phyloP scores from a whole-genome alignment of 352 stramenopile species.

The Pythium phragmitis region DNA sequence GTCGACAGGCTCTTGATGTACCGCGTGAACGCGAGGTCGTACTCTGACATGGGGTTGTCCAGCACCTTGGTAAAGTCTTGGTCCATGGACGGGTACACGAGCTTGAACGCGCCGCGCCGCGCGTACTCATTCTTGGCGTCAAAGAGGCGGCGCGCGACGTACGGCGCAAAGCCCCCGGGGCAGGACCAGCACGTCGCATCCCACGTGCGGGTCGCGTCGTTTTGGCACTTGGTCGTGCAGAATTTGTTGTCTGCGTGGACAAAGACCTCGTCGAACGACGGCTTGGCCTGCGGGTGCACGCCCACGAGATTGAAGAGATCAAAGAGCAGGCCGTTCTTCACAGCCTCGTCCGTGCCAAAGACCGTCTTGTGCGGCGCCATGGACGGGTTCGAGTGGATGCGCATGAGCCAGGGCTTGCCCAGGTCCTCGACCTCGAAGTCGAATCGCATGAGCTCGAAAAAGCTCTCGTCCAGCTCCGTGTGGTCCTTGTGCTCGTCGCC shows the following conservation, averaged over 20 bases:
- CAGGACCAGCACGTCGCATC: slow-evolving; percentile 78
- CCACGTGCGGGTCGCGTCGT: slow-evolving; percentile 58
- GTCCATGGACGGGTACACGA: slow-evolving; percentile 67
- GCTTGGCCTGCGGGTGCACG: slow-evolving; percentile 56
- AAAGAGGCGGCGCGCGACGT: slow-evolving; percentile 59
- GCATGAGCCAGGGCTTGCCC: slow-evolving; percentile 95
- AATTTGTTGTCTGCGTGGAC: slow-evolving; percentile 40
- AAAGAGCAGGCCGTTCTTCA: slow-evolving; percentile 62
- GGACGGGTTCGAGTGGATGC: slow-evolving; percentile 72
- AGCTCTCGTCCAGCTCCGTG: slow-evolving; percentile 60
- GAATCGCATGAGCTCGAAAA: slow-evolving; percentile 95
- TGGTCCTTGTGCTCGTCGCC: slow-evolving; percentile 22
- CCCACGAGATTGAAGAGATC: slow-evolving; percentile 73
- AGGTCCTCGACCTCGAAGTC: slow-evolving; percentile 95
- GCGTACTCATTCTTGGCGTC: slow-evolving; percentile 57
- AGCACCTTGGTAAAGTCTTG: slow-evolving; percentile 59
- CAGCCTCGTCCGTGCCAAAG: slow-evolving; percentile 63
- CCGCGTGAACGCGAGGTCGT: slow-evolving; percentile 66
- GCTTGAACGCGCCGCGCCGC: slow-evolving; percentile 63
- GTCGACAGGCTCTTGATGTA: slow-evolving; percentile 72
- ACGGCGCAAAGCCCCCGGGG: slow-evolving; percentile 64
- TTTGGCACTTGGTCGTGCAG: slow-evolving; percentile 59
- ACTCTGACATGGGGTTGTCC: slow-evolving; percentile 51
- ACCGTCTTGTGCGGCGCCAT: slow-evolving; percentile 46
- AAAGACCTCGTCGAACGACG: slow-evolving; percentile 66